Conservation (phyloP, 1,284 basidiomycete species). For the Puccinia horiana region DNA sequence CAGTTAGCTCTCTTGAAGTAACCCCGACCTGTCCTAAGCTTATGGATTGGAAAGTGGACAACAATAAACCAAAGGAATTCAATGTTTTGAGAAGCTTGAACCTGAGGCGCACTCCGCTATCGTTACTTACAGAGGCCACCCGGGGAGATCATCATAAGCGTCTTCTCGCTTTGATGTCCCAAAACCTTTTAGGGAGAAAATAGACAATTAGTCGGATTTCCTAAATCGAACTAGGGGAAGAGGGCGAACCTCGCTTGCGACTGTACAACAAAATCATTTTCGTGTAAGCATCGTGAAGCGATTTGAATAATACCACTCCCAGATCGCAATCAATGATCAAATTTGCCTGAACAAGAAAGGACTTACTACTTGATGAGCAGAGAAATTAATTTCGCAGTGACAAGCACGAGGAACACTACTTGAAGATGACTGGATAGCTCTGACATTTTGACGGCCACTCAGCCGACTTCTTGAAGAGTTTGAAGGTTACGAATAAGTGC, state of each 20-base stretch:
- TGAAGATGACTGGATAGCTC: constrained; percentile 28
- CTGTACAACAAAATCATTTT: constrained; percentile 14
- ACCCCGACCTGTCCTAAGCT: constrained; percentile 44
- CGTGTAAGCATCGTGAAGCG: neutral
- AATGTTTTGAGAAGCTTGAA: neutral
- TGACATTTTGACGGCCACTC: constrained; percentile 23
- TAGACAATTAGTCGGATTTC: neutral
- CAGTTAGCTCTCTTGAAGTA: neutral
- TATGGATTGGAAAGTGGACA: neutral
- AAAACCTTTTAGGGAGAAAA: constrained; percentile 22
- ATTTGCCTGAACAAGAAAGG: neutral
- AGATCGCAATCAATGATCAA: neutral
- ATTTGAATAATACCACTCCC: neutral
- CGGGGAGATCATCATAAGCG: constrained; percentile 46
- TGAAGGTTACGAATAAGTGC: neutral
- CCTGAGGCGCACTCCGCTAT: neutral
- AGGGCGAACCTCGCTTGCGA: constrained; percentile 42
- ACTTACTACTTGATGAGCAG: constrained; percentile 39
- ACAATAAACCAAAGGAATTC: neutral
- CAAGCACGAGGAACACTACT: constrained; percentile 10
- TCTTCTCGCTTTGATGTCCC: constrained; percentile 44
- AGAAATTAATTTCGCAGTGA: neutral
- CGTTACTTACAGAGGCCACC: constrained; percentile 48
- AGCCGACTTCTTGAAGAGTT: neutral
- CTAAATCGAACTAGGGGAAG: neutral